Base-by-base conservation (phyloP, 2,329 filamentous ascomycete genomes). In the Hypocreales sp. region DNA sequence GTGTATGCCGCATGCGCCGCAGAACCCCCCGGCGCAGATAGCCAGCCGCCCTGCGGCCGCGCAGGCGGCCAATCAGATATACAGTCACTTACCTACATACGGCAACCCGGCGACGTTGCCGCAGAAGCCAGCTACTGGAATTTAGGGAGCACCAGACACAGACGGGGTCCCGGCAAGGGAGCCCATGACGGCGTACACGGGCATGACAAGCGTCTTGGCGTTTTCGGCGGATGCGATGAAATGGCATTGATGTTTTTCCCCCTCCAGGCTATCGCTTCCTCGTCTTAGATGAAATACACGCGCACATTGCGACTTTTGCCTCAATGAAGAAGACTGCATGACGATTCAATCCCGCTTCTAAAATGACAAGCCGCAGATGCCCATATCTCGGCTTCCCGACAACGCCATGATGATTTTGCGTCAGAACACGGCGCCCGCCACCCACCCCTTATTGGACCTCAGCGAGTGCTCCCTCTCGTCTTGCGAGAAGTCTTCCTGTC, bases 41-140 rank as follows among this genome's bases (percentile, higher is more conserved):
- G 52, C 58, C 8, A 59, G 48, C 37, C 65, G 67, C 40, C 51
- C 60, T 15, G 52, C 47, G 22, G 51, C 56, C 16, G 50, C 56
- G 12, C 56, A 58, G 30, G 55, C 52, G 23, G 52, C 53, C 24
- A 44, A 43, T 28, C 64, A 63, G 39, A 45, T 57, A 5, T 71
- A 61, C 39, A 60, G 56, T 33, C 64, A 68, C 39, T 48, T 72
- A 35, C 65, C 53, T 13, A 48, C 64, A 23, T 72, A 71, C 38
- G 67, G 67, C 36, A 72, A 72, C 45, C 67, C 67, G 31, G 65
- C 67, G 18, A 64, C 64, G 18, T 45, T 72, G 43, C 67, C 67
- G 33, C 67, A 72, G 43, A 72, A 72, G 50, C 67, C 67, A 32
- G 52, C 61, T 19, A 57, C 59, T 32, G 59, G 56, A 41, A 55